Base-by-base conservation (phyloP, 1,139 yeast species). In the Hemisphaericaspora lyxosophila region DNA sequence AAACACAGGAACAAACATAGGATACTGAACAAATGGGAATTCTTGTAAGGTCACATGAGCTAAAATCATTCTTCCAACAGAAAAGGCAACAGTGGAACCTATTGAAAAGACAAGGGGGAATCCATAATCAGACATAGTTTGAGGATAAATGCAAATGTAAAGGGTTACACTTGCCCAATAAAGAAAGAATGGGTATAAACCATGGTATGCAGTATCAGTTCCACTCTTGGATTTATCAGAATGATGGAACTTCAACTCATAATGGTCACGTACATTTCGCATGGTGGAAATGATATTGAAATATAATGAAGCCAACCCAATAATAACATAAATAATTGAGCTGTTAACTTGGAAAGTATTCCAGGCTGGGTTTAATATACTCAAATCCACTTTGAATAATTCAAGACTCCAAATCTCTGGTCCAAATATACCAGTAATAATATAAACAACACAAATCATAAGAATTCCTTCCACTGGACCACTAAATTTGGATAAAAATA, bases 381-480 rank as follows among this genome's bases (percentile, higher is more conserved):
- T 43, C 39, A 73, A 60, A 47, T 70, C 60, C 37, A 74, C 44
- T 36, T 58, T 53, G 45, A 59, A 49, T 32, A 62, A 58, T 40
- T 51, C 55, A 33, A 55, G 53, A 37, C 73, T 70, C 92, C 95
- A 90, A 31, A 80, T 58, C 2, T 74, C 78, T 1, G 87, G 83
- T 2, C 96, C 96, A 42, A 69, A 66, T 28, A 79, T 44, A 4
- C 89, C 95, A 1, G 95, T 84, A 13, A 77, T 34, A 5, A 78
- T 42, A 54, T 77, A 86, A 14, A 80, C 64, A 0, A 53, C 60
- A 28, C 78, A 60, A 36, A 89, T 70, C 68, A 84, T 73, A 47
- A 88, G 60, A 27, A 90, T 86, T 4, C 97, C 97, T 62, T 90
- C 97, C 2, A 90, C 97, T 0, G 97, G 97, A 1, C 97, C 97